These are phyloP conservation scores for Trichoderma sp. DNA, from an alignment of 2,329 filamentous ascomycete genomes.

Conservation along the genomic window DNA sequence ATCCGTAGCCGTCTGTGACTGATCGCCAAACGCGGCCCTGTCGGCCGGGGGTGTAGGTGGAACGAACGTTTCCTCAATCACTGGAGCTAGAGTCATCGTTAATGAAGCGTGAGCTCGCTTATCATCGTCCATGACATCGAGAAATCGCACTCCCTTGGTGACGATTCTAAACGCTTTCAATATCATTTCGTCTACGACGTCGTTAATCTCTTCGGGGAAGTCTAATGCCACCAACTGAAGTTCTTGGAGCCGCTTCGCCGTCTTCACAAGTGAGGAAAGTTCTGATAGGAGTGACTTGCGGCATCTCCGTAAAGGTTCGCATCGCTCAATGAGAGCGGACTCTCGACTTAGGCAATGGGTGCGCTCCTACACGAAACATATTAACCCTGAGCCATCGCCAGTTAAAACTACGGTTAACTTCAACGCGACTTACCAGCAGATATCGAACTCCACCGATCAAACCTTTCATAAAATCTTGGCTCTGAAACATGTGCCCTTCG, in stretches of 20 bases:
- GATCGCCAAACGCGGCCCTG: conserved; percentile 46
- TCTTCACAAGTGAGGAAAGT: conserved; percentile 83
- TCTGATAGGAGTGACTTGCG: conserved; percentile 88
- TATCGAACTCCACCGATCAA: conserved; percentile 91
- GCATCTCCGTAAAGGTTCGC: conserved; percentile 72
- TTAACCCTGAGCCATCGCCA: conserved; percentile 9
- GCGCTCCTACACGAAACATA: conserved; percentile 60
- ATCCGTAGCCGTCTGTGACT: conserved; percentile 30
- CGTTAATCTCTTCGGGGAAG: conserved; percentile 59
- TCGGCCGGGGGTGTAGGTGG: conserved; percentile 64
- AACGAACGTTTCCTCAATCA: conserved; percentile 55
- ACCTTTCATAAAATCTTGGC: conserved; percentile 90
- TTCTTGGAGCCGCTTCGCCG: conserved; percentile 80
- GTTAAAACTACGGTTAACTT: background rate
- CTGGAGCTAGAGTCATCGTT: conserved; percentile 51
- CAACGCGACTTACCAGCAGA: conserved; percentile 65
- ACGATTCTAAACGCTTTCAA: conserved; percentile 91
- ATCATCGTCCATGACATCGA: conserved; percentile 77
- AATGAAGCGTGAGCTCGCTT: conserved; percentile 48
- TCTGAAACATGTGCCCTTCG: conserved; percentile 75
- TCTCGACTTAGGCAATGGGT: conserved; percentile 86
- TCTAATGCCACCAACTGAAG: conserved; percentile 52
- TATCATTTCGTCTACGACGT: conserved; percentile 87
- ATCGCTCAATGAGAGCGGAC: conserved; percentile 67
- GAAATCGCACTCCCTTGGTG: conserved; percentile 83